Evolutionary conservation across 768 basidiomycete species (phyloP), one percentile per base, ranked within the genome.

Genomic region (Hypsizygus marmoreus): DNA sequence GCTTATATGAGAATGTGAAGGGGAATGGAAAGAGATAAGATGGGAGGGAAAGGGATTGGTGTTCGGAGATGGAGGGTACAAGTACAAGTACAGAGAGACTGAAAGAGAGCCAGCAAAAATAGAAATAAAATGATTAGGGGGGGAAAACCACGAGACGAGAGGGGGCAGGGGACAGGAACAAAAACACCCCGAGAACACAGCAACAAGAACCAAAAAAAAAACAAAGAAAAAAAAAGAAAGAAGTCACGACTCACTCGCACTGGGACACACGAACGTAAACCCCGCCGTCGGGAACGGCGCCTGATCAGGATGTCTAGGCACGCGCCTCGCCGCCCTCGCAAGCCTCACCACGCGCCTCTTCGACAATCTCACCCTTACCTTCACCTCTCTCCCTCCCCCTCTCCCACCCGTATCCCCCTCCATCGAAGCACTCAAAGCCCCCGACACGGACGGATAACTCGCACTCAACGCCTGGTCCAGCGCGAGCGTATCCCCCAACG

Each of bases 401-500:
- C 50, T 24, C 5, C 11, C 45, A 2, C 25, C 43, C 10, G n/a
- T n/a, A n/a, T n/a, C 25, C 22, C 43, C 20, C 26, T 45, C 39
- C 36, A 43, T 46, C 16, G 47, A 13, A 34, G 51, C 50, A 40
- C 65, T 57, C 23, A 64, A 51, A 20, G 50, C 54, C 6, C 49
- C 25, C 24, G 49, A 54, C n/a, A 47, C 34, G 35, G 66, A 60
- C 23, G 65, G 63, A 34, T 68, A 70, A 52, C 70, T 74, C 44
- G 73, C 76, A 29, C 82, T 82, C 34, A 92, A 68, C 20, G 89
- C 90, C 63, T 86, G 85, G 60, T 92, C 89, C 22, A 91, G 69
- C 26, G 87, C 86, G 32, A 90, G 72, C 11, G 82, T 79, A 64
- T 89, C 84, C 13, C 80, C 80, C 54, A 78, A 75, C 7, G 85